Evolutionary conservation across 306 rosid genomes (phyloP).

Genomic region (Rubus parviflorus): DNA sequence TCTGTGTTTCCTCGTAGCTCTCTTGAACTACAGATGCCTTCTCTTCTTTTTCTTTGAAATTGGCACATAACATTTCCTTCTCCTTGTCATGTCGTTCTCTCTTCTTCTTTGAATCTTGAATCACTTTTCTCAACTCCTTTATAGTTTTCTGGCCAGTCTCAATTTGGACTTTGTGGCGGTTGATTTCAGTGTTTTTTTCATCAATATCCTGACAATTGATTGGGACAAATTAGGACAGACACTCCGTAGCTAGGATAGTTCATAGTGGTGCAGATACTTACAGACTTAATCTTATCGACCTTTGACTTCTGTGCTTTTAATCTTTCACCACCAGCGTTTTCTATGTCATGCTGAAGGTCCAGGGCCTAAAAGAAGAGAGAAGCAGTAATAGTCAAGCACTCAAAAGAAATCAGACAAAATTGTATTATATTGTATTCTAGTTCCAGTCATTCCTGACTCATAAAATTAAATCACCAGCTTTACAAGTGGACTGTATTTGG

Average conservation of each 20-base stretch:
- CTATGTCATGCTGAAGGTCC: constrained; percentile 73
- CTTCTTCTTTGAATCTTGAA: constrained; percentile 77
- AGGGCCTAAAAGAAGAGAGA: constrained; percentile 46
- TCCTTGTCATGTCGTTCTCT: constrained; percentile 61
- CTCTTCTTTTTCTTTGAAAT: constrained; percentile 74
- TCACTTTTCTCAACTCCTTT: constrained; percentile 72
- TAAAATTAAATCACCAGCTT: neutral
- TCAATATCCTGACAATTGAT: constrained; percentile 71
- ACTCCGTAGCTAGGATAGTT: constrained; percentile 22
- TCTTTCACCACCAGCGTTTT: constrained; percentile 88
- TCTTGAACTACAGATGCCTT: constrained; percentile 78
- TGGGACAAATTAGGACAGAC: constrained; percentile 38
- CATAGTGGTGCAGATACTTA: constrained; percentile 41
- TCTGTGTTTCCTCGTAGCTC: constrained; percentile 57
- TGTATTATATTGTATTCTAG: neutral
- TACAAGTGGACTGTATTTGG: neutral
- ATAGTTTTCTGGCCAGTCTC: constrained; percentile 78
- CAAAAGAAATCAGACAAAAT: constrained; percentile 18
- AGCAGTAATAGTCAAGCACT: constrained; percentile 14
- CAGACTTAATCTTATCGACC: constrained; percentile 82
- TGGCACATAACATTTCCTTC: constrained; percentile 46
- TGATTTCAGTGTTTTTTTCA: constrained; percentile 68
- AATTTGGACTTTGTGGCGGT: constrained; percentile 82
- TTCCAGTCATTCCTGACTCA: neutral
- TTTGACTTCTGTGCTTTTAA: constrained; percentile 72